These are phyloP conservation scores for Pueraria montana DNA, from an alignment of 306 rosid species.

Conservation along the genomic window DNA sequence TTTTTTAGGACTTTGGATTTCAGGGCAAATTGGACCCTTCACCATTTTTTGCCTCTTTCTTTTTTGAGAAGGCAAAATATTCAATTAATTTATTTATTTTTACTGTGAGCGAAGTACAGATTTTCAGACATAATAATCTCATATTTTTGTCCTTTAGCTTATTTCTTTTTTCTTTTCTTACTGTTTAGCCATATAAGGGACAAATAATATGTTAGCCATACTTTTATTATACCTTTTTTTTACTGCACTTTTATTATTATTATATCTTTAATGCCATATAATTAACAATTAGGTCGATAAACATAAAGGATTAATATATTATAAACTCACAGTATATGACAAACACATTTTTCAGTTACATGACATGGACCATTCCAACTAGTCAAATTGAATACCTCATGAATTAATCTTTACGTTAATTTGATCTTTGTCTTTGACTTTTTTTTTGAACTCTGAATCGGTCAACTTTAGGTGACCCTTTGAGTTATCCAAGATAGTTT, in stretches of 20 bases:
- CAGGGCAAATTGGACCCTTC: background rate
- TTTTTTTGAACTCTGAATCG: background rate
- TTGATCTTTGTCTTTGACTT: background rate
- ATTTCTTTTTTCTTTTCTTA: background rate
- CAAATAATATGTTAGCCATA: too few relatives aligned
- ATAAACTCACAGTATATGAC: background rate
- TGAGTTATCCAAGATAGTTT: background rate
- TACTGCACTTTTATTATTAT: too few relatives aligned
- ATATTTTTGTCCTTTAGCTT: background rate
- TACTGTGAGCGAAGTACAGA: background rate
- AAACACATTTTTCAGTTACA: background rate
- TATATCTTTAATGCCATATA: too few relatives aligned
- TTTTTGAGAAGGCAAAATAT: constrained; percentile 31
- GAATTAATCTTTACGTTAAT: background rate
- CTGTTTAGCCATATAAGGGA: too few relatives aligned
- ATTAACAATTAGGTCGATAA: background rate
- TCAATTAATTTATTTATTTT: constrained; percentile 42
- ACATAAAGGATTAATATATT: background rate
- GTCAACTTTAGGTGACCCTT: background rate
- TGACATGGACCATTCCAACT: background rate
- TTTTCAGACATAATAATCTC: background rate
- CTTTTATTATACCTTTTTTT: too few relatives aligned
- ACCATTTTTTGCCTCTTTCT: constrained; percentile 30
- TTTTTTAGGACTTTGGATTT: constrained; percentile 18
- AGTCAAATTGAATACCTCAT: background rate